These are phyloP conservation scores for Starmerella scarabaei DNA, from an alignment of 805 yeast genomes.

Conservation along the genomic window DNA sequence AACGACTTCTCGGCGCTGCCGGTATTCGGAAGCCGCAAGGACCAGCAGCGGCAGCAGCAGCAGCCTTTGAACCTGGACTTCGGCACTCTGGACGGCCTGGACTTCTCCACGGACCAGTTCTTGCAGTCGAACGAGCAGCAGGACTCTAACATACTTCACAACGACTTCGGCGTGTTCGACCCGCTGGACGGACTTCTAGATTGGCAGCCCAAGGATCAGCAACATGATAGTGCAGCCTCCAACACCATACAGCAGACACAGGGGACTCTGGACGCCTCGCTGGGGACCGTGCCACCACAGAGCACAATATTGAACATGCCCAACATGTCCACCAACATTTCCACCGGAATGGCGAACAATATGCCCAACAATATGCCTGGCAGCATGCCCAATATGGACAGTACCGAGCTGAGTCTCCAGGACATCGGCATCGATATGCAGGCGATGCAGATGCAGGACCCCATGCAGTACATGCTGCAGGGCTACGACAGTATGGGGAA, in stretches of 20 bases:
- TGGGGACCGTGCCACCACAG: too few species aligned
- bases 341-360: not conserved
- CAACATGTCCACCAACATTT: not conserved
- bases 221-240: not conserved
- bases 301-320: too few species aligned
- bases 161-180: constrained; percentile 28
- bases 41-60: not conserved
- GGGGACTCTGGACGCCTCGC: not conserved
- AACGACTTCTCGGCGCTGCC: not conserved
- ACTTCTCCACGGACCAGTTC: constrained; percentile 10
- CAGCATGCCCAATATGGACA: not conserved
- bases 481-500: not conserved
- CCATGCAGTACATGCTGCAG: not conserved
- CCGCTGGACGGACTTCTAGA: constrained; percentile 25
- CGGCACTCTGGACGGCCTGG: constrained; percentile 10
- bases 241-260: not conserved
- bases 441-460: not conserved
- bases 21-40: not conserved
- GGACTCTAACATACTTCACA: constrained; percentile 18
- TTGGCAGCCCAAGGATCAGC: constrained; percentile 10
- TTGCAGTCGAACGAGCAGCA: not conserved
- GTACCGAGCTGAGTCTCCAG: not conserved
- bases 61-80: not conserved
- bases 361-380: not conserved
- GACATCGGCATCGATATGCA: not conserved